Conservation (phyloP, 257 asterid species). For the Plantago major region DNA sequence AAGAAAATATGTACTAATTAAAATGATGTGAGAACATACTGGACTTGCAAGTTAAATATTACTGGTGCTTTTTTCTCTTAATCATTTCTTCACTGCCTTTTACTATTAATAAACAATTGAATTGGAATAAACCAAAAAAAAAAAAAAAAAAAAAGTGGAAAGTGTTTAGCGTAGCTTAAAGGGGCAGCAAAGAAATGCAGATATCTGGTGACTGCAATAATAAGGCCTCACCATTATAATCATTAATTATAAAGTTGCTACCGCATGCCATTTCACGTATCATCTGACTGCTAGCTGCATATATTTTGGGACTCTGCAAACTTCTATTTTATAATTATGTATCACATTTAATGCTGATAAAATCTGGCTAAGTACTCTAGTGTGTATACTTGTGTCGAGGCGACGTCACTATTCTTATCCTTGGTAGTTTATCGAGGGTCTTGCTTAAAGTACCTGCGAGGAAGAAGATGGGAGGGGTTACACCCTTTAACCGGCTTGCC, state of each 20-base stretch:
- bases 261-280: constrained; percentile 32
- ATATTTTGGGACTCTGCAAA: not conserved
- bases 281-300: no score
- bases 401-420: no score
- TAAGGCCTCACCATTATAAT: constrained; percentile 18
- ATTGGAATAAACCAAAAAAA: not conserved
- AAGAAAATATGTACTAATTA: not conserved
- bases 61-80: not conserved
- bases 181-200: constrained; percentile 28
- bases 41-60: not conserved
- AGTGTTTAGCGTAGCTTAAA: constrained; percentile 30
- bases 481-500: no score
- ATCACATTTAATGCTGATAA: not conserved
- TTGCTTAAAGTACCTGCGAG: no score
- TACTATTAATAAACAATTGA: not conserved
- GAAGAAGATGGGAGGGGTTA: no score
- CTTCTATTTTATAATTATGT: not conserved
- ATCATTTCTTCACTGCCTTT: not conserved
- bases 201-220: constrained; percentile 22
- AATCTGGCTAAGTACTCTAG: no score
- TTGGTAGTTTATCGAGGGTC: no score
- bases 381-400: no score
- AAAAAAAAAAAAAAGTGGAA: no score
- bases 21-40: not conserved
- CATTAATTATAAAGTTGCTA: constrained; percentile 19